Percentiles rank a stretch among this genome's conserved stretches.
These are phyloP conservation scores for Pugionium cornutum DNA, from an alignment of 345 rosid species.

Conservation along the genomic window DNA sequence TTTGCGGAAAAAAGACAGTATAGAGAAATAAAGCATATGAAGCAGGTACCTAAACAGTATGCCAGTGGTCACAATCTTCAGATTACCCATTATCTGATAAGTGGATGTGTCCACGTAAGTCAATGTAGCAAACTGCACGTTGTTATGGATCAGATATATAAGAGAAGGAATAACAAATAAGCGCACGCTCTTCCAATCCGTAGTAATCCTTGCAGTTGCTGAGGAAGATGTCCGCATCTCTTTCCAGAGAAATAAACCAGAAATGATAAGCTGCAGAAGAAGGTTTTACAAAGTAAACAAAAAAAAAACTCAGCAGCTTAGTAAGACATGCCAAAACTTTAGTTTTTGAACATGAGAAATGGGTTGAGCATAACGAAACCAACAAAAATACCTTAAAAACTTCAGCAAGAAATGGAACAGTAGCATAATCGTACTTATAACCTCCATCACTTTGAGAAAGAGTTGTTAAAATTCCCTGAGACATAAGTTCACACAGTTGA, in stretches of 20 bases:
- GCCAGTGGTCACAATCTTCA: constrained; percentile 95
- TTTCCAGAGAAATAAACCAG: constrained; percentile 80
- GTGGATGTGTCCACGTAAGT: constrained; percentile 91
- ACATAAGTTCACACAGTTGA: neutral
- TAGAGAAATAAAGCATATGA: neutral
- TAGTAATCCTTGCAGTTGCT: constrained; percentile 68
- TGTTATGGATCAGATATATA: constrained; percentile 85
- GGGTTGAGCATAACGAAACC: neutral
- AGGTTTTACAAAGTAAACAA: neutral
- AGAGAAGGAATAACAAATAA: constrained; percentile 84
- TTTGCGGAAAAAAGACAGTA: neutral
- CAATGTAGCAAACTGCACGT: constrained; percentile 92
- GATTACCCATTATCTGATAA: constrained; percentile 96
- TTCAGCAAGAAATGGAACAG: constrained; percentile 95
- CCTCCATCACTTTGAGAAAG: constrained; percentile 86
- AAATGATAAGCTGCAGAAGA: constrained; percentile 64
- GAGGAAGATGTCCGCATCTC: constrained; percentile 52
- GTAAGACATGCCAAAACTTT: neutral
- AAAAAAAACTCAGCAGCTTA: too few species aligned
- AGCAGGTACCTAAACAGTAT: constrained; percentile 70
- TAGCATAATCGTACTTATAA: constrained; percentile 87
- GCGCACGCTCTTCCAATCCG: constrained; percentile 82
- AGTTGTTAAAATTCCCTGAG: constrained; percentile 86
- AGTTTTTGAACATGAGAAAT: neutral
- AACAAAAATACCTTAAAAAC: constrained; percentile 64